Evolutionary conservation across 2,329 filamentous ascomycete species (phyloP), one percentile per base, ranked within the genome.

Genomic region (Paraphaeosphaeria sporulosa): DNA sequence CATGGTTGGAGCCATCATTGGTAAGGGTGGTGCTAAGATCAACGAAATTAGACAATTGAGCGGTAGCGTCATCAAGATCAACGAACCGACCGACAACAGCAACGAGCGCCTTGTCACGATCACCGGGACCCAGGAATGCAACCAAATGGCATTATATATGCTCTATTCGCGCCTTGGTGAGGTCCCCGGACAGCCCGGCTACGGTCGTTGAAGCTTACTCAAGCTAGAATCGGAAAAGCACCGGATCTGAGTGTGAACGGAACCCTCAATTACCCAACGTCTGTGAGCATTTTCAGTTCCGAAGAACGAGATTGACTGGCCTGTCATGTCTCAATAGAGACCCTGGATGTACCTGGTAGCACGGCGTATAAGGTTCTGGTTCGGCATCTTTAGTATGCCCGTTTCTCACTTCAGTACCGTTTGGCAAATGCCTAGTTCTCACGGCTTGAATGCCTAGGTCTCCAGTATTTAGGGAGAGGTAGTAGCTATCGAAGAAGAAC

Each of bases 131-230:
- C 93, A 96, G 72, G 95, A 99, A 81, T 97, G 93, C 84, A 99
- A 99, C 82, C 92, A 97, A 75, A 98, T 99, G 94, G 95, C 95
- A n/a, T 82, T 99, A 58, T 99, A 98, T 82, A 97, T 99, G 94
- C 87, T 99, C 57, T 99, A 99, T 81, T 96, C 93, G 61, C 89
- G 95, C 85, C 90, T 99, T 78, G 95, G 95, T 97, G 75, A 81
- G 85, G 81, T 54, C 10, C 30, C 52, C 32, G 50, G 57, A 34
- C 48, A 62, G 30, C 27, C 55, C 25, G 9, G 58, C 42, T 21
- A 56, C 62, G 54, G 64, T 21, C 42, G 34, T 7, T 34, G 32
- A 43, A 43, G 42, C 46, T 56, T 38, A 64, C 60, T 51, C 59
- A 27, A 43, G 46, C 73, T 76, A 92, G 90, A 92, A 81, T 91